These are phyloP conservation scores for Orychophragmus violaceus DNA, from an alignment of 345 rosid species.

Conservation along the genomic window DNA sequence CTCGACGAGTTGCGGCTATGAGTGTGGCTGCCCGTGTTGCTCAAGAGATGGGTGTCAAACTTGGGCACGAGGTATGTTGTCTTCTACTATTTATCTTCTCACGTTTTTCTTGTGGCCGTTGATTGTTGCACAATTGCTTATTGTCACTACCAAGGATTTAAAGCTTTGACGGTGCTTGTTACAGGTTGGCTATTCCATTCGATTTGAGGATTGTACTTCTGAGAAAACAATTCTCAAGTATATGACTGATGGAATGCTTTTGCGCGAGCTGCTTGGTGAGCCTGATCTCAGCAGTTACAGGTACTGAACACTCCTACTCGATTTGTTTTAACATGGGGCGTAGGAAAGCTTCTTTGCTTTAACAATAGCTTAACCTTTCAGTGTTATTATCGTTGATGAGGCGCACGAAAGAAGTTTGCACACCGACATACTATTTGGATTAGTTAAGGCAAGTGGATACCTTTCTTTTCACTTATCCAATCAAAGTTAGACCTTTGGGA, in stretches of 20 bases:
- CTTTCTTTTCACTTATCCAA: background rate
- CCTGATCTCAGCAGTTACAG: slow-evolving; percentile 75
- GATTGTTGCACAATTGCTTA: background rate
- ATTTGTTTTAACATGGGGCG: background rate
- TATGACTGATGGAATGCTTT: slow-evolving; percentile 88
- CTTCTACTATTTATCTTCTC: background rate
- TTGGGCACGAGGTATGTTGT: slow-evolving; percentile 68
- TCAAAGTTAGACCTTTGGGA: background rate
- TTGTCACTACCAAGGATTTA: background rate
- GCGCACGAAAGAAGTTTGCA: slow-evolving; percentile 93
- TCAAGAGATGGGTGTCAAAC: too few species aligned
- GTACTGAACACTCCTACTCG: slow-evolving; percentile 25
- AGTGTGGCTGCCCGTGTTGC: slow-evolving; percentile 86
- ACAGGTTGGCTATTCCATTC: slow-evolving; percentile 84
- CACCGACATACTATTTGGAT: slow-evolving; percentile 78
- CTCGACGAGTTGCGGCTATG: slow-evolving; percentile 85
- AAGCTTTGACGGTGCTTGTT: background rate
- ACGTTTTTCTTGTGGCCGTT: background rate
- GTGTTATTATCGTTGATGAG: slow-evolving; percentile 85
- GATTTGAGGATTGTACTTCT: slow-evolving; percentile 91
- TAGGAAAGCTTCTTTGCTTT: background rate
- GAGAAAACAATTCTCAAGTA: slow-evolving; percentile 76
- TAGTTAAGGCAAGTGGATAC: slow-evolving; percentile 56
- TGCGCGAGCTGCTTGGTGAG: slow-evolving; percentile 79
- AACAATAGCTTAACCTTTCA: slow-evolving; percentile 31